Percentiles rank a stretch among this genome's conserved stretches.
Conservation (phyloP, 2,329 filamentous ascomycete genomes). For the Ilyonectria sp. region DNA sequence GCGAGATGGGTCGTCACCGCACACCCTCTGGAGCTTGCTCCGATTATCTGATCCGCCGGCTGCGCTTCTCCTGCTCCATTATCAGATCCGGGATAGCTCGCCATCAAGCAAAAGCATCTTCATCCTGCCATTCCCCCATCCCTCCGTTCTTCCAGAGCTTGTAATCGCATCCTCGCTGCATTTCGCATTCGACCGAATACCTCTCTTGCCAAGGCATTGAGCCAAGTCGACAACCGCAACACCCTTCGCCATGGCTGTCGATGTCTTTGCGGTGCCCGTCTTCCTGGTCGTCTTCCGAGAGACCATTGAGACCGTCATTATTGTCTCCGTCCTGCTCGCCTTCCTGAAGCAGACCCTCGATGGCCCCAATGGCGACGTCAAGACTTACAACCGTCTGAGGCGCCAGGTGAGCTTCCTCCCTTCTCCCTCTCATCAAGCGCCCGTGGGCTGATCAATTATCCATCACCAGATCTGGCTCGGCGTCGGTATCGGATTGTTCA, state of each 20-base stretch:
- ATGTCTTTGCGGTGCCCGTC: conserved; percentile 84
- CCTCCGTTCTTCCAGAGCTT: conserved; percentile 3
- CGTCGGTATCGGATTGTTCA: conserved; percentile 71
- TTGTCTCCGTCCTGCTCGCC: conserved; percentile 88
- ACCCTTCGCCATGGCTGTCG: conserved; percentile 67
- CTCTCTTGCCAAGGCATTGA: conserved; percentile 2
- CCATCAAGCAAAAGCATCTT: background rate
- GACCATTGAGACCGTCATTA: conserved; percentile 85
- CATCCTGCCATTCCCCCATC: background rate
- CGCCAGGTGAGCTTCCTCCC: conserved; percentile 67
- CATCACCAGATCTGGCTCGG: conserved; percentile 71
- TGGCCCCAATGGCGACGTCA: conserved; percentile 72
- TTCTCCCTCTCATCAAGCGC: background rate
- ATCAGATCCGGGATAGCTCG: conserved; percentile 30
- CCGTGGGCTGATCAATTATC: conserved; percentile 4
- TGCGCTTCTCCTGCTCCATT: conserved; percentile 22
- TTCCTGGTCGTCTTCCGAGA: conserved; percentile 95
- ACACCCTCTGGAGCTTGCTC: background rate
- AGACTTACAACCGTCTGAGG: conserved; percentile 77
- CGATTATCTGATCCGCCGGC: conserved; percentile 34
- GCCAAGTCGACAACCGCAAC: background rate
- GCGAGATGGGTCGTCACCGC: background rate
- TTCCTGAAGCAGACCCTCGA: conserved; percentile 87
- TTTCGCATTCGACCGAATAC: conserved; percentile 8
- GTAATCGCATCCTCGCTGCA: background rate